These are phyloP conservation scores for Yarrowia alimentaria DNA, from an alignment of 805 yeast species.

Conservation along the genomic window DNA sequence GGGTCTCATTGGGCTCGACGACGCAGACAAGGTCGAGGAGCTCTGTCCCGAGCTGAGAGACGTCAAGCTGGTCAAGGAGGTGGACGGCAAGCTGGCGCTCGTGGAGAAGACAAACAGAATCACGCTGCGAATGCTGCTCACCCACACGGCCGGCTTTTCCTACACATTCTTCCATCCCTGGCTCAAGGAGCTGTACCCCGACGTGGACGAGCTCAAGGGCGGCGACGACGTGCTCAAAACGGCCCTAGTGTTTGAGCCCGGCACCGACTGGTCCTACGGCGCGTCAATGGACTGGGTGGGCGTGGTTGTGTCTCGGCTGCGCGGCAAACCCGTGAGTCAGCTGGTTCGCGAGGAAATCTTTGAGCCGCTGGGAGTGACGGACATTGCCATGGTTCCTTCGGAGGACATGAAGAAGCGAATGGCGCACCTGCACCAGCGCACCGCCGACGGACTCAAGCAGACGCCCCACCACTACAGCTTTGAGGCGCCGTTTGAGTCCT, in stretches of 20 bases:
- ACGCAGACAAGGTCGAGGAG: constrained; percentile 38
- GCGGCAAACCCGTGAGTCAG: constrained; percentile 37
- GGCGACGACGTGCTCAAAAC: constrained; percentile 31
- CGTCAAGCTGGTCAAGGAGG: constrained; percentile 29
- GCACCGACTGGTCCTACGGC: constrained; percentile 43
- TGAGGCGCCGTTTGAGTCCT: constrained; percentile 32
- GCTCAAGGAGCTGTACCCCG: constrained; percentile 30
- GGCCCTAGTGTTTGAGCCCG: constrained; percentile 43
- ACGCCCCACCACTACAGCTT: constrained; percentile 2
- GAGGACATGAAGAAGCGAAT: constrained; percentile 31
- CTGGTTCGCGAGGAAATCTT: constrained; percentile 34
- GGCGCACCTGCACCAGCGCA: constrained; percentile 35
- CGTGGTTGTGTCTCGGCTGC: constrained; percentile 37
- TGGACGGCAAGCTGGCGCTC: constrained; percentile 34
- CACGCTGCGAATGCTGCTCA: constrained; percentile 41
- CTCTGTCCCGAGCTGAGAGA: constrained; percentile 39
- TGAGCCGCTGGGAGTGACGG: constrained; percentile 39
- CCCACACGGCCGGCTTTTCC: constrained; percentile 45
- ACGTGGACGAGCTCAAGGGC: constrained; percentile 30
- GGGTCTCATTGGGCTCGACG: constrained; percentile 40
- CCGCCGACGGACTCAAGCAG: constrained; percentile 30
- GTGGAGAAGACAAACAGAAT: constrained; percentile 38
- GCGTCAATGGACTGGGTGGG: constrained; percentile 44
- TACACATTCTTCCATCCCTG: constrained; percentile 38
- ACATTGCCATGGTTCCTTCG: constrained; percentile 37